Base-by-base conservation (phyloP, 768 basidiomycete species). In the Heimioporus sp. region DNA sequence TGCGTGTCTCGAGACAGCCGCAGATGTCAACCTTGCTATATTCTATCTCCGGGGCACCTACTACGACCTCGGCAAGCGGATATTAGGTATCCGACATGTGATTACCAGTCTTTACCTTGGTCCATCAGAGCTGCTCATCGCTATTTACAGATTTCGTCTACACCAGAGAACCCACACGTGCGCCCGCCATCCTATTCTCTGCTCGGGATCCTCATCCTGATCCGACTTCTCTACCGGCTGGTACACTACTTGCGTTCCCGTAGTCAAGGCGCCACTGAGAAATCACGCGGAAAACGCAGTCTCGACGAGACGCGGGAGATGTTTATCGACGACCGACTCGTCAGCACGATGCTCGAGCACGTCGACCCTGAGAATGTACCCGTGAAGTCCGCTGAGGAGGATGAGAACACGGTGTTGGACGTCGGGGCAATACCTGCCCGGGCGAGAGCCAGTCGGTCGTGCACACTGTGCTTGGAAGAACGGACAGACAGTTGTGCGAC, bases 151-250 rank as follows among this genome's bases (percentile, higher is more conserved):
- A 66, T 92, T n/a, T 88, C 92, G 3, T 81, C 85, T 12, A 78
- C 78, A 45, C 85, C 84, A 2, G 79, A 83, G 57, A 78, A 88
- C 59, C 90, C 87, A 19, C 81, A 87, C 64, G 73, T 76, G 10
- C 78, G 84, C 44, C 86, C 89, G 9, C 92, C 92, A 7, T 92
- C 92, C 15, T 94, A 94, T 68, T 86, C 90, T n/a, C 67, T 94
- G 17, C 77, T 94, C 6, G 92, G 92, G 12, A 72, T 92, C 37
- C 74, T 94, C 46, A 80, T 94, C 30, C 71, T 75, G 28, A 65
- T 85, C 32, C 76, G 88, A 48, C 77, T 92, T 3, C 56, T 83
- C 8, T 76, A 91, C 66, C 82, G 88, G 9, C 71, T 90, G 6
- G 48, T 81, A 34, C 69, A 60, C 13, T 76, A 74, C 66, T 46